Evolutionary conservation across 495 filamentous ascomycete genomes (phyloP), one percentile per base, ranked within the genome.

Genomic region (Baudoinia panamericana): DNA sequence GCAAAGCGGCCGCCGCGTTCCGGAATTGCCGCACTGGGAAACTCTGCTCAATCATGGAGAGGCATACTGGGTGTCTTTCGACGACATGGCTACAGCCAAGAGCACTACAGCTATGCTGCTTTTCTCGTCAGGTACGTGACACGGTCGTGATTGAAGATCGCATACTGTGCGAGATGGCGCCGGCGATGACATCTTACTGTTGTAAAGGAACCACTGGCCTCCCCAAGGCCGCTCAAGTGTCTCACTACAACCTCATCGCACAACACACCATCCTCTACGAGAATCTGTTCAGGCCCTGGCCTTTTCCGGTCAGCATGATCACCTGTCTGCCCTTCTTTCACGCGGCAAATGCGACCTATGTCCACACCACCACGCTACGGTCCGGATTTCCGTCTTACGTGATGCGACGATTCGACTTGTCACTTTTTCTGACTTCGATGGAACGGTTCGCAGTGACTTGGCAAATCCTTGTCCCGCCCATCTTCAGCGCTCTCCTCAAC

Each of bases 181-280:
- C n/a, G n/a, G n/a, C n/a, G n/a, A n/a, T n/a, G n/a, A n/a, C n/a
- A n/a, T n/a, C n/a, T n/a, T n/a, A n/a, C n/a, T n/a, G n/a, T 19
- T 30, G 39, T 23, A 41, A 28, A 13, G 53, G 54, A 10, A 58
- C 55, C 5, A 56, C 54, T 5, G 54, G 54, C 12, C 40, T 50
- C 5, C 55, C 53, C 10, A 57, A 57, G 38, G 34, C 45, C 10
- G 53, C 53, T 20, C 19, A 31, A 7, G 6, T 42, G 6, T 37
- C 39, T 11, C 48, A 56, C 28, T 47, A 39, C 28, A 54, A 52
- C 33, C 42, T 55, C 22, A 32, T 55, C 11, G 37, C 48, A 4
- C 25, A 55, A 39, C 44, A 54, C 25, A 49, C 44, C 11, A 22
- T 41, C 1, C 29, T 44, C 17, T 33, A 41, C 28, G 29, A 36